Evolutionary conservation across 148 eudicot genomes (phyloP).

Genomic region (Fallopia convolvulus): DNA sequence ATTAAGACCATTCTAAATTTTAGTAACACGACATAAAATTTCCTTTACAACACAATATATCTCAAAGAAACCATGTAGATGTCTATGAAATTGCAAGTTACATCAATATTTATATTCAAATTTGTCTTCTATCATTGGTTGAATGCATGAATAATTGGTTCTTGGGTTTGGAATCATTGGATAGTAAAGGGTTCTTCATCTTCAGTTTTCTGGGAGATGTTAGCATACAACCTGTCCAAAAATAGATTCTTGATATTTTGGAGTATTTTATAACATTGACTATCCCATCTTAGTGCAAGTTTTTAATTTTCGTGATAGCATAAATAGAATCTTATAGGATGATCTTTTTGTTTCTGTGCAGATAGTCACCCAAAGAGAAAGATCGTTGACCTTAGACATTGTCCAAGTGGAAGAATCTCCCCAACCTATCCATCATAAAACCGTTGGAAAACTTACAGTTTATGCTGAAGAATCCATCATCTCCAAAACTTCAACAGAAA

Average conservation of each 20-base stretch:
- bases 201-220: background rate
- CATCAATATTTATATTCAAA: background rate
- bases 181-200: background rate
- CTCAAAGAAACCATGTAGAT: background rate
- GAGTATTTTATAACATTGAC: background rate
- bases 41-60: background rate
- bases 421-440: slow-evolving; percentile 31
- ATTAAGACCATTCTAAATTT: background rate
- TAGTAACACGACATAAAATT: background rate
- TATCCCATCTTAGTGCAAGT: background rate
- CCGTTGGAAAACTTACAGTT: slow-evolving; percentile 56
- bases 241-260: background rate
- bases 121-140: background rate
- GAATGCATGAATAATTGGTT: background rate
- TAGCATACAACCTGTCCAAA: background rate
- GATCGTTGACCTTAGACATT: slow-evolving; percentile 58
- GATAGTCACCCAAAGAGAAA: slow-evolving; percentile 59
- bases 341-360: slow-evolving; percentile 27
- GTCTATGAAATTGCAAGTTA: background rate
- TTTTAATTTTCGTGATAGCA: background rate
- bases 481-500: slow-evolving; percentile 74
- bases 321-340: background rate
- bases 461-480: slow-evolving; percentile 72
- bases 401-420: slow-evolving; percentile 34
- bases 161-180: background rate